Evolutionary conservation across 129 eudicot species (phyloP).

Genomic region (Chrysanthemum lavandulifolium): DNA sequence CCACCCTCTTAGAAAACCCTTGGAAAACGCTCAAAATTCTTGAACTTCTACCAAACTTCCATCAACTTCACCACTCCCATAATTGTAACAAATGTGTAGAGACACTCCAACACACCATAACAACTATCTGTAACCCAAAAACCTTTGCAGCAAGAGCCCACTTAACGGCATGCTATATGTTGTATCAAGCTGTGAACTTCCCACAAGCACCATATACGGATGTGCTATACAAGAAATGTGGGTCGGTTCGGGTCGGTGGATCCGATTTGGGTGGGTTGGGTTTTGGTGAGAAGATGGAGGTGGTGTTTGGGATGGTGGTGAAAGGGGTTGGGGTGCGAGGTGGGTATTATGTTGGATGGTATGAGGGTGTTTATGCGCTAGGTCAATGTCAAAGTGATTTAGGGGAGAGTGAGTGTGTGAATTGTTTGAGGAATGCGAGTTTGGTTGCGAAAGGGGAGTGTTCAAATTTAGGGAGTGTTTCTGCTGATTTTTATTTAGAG

Average conservation of each 20-base stretch:
- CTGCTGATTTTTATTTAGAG: constrained; percentile 62
- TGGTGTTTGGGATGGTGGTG: constrained; percentile 53
- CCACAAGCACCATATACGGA: constrained; percentile 52
- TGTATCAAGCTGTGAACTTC: constrained; percentile 69
- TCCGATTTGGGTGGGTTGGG: constrained; percentile 63
- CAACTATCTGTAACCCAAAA: constrained; percentile 50
- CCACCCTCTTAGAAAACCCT: too few relatives aligned
- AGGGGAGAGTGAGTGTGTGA: constrained; percentile 65
- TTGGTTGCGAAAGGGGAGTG: constrained; percentile 51
- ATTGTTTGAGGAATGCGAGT: constrained; percentile 66
- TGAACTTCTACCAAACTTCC: too few relatives aligned
- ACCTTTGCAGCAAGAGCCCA: constrained; percentile 63
- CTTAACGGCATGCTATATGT: constrained; percentile 62
- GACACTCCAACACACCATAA: constrained; percentile 33
- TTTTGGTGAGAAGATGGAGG: constrained; percentile 50
- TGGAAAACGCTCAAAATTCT: too few relatives aligned
- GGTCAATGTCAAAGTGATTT: constrained; percentile 98
- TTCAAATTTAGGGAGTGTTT: constrained; percentile 34
- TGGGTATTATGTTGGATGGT: constrained; percentile 64
- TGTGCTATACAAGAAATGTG: constrained; percentile 65
- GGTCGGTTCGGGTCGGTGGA: constrained; percentile 51
- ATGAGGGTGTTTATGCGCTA: constrained; percentile 66
- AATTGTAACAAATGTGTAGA: too few relatives aligned
- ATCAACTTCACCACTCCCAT: too few relatives aligned
- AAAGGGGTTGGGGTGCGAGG: constrained; percentile 77